phyloP scores from a whole-genome alignment of 345 rosid species.

The Eucalyptus coolabah region DNA sequence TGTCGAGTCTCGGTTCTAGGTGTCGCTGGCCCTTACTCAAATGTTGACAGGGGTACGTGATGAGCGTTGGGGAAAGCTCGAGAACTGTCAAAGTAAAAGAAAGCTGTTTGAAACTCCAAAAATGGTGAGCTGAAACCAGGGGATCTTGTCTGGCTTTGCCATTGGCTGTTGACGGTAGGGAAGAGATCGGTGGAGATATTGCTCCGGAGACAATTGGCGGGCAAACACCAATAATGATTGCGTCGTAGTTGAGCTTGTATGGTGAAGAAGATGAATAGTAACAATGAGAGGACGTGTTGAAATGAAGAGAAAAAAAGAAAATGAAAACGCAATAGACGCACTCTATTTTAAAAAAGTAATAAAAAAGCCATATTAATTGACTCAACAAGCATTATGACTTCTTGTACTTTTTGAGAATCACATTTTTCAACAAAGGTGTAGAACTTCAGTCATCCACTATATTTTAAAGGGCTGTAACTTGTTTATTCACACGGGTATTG shows the following conservation, averaged over 20 bases:
- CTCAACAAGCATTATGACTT: neutral
- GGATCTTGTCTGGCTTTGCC: neutral
- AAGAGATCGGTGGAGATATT: neutral
- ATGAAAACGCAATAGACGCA: rapidly evolving
- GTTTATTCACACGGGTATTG: neutral
- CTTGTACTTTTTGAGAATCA: neutral
- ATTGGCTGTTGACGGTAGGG: neutral
- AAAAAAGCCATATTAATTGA: neutral
- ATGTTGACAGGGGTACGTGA: neutral
- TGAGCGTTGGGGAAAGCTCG: neutral
- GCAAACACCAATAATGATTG: neutral
- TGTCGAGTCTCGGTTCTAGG: neutral
- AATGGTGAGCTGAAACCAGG: neutral
- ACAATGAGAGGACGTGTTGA: neutral
- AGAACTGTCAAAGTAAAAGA: neutral
- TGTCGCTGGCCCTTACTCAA: neutral
- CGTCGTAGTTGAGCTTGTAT: neutral
- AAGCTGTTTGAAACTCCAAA: neutral
- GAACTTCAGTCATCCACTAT: neutral
- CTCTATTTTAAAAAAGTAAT: neutral
- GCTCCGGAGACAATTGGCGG: neutral
- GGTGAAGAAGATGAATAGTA: neutral
- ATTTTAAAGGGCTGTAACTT: neutral
- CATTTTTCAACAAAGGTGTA: neutral
- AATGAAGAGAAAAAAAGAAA: neutral